Evolutionary conservation across 495 filamentous ascomycete species (phyloP).

Genomic region (Tuber umbilicatum): DNA sequence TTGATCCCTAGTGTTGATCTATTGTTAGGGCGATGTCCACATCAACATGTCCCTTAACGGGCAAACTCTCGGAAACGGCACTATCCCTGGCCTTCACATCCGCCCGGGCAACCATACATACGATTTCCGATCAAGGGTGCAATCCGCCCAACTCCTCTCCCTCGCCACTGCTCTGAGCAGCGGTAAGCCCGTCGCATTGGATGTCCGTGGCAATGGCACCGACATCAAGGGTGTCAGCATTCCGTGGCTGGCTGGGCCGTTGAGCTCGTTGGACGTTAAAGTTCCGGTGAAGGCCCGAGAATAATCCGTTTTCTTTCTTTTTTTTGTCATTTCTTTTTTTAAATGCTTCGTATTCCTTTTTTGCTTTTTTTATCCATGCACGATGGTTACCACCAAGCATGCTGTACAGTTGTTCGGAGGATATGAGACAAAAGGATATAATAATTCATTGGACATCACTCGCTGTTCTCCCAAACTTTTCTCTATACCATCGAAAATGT

Average conservation of each 20-base stretch:
- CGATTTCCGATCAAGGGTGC: constrained; percentile 23
- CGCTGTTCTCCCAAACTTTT: background rate
- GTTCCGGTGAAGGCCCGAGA: constrained; percentile 25
- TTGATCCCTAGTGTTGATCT: background rate
- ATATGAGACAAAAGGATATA: background rate
- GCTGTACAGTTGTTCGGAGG: background rate
- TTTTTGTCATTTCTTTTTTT: background rate
- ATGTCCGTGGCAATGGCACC: constrained; percentile 35
- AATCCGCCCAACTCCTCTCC: background rate
- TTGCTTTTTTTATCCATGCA: constrained; percentile 5
- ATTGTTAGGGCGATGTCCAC: constrained; percentile 33
- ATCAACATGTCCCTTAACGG: constrained; percentile 25
- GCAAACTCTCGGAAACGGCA: constrained; percentile 21
- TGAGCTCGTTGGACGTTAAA: constrained; percentile 21
- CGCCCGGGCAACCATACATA: constrained; percentile 34
- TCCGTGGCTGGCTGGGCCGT: constrained; percentile 35
- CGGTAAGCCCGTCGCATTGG: constrained; percentile 9
- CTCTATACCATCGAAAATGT: background rate
- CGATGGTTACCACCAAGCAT: background rate
- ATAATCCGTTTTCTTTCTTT: background rate
- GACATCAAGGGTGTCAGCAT: constrained; percentile 27
- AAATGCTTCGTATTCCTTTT: background rate
- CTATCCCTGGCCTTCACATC: constrained; percentile 30
- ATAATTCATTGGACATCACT: constrained; percentile 1
- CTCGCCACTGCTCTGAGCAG: constrained; percentile 1